Conservation (phyloP, 257 asterid species). For the Ocimum tenuiflorum region DNA sequence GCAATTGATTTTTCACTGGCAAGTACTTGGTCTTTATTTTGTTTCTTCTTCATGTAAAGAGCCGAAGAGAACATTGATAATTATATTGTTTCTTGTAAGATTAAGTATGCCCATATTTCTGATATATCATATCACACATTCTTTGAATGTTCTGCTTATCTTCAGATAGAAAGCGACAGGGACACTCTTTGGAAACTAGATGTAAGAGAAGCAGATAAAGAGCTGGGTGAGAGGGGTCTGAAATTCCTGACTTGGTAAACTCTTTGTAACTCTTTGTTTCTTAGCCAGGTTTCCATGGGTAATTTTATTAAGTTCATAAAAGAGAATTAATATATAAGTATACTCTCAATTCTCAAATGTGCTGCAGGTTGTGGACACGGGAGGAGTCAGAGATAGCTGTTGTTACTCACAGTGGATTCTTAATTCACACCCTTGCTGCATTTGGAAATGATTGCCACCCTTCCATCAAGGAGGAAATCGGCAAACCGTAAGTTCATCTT, state of each 20-base stretch:
- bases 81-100: not conserved
- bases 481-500: conserved; percentile 50
- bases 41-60: conserved; percentile 16
- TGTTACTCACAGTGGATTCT: conserved; percentile 83
- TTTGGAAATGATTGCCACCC: conserved; percentile 78
- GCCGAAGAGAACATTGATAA: too few relatives aligned
- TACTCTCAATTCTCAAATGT: not conserved
- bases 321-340: not conserved
- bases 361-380: conserved; percentile 75
- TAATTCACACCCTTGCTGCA: conserved; percentile 53
- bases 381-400: conserved; percentile 89
- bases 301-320: not conserved
- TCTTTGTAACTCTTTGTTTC: conserved; percentile 18
- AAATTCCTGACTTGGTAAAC: conserved; percentile 67
- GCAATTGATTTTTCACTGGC: conserved; percentile 88
- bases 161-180: conserved; percentile 72
- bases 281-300: not conserved
- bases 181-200: conserved; percentile 69
- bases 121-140: not conserved
- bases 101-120: not conserved
- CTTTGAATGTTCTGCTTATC: not conserved
- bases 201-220: conserved; percentile 62
- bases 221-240: conserved; percentile 68
- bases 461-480: conserved; percentile 57
- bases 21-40: conserved; percentile 31